Percentiles rank a stretch among this genome's conserved stretches.
phyloP scores from a whole-genome alignment of 768 basidiomycete genomes.

The Tylopilus sp. region DNA sequence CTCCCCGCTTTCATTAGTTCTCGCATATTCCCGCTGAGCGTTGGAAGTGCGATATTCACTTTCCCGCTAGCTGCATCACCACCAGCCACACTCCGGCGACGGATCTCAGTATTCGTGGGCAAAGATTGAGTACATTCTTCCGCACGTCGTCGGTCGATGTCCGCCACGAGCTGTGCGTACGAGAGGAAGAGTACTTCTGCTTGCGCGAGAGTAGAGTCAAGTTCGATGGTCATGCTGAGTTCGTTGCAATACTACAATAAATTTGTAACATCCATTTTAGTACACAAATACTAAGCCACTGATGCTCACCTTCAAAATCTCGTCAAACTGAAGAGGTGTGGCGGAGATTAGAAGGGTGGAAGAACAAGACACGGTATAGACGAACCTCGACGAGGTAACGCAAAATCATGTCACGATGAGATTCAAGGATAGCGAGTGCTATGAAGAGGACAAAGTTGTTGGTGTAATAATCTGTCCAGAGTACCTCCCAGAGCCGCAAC shows the following conservation, averaged over 20 bases:
- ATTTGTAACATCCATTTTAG: too few species aligned
- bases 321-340: slow-evolving; percentile 64
- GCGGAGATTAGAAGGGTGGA: neutral
- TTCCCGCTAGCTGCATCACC: slow-evolving; percentile 6
- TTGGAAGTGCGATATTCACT: slow-evolving; percentile 40
- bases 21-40: slow-evolving; percentile 60
- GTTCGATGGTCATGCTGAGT: slow-evolving; percentile 93
- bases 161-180: slow-evolving; percentile 83
- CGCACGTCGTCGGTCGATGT: slow-evolving; percentile 77
- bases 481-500: slow-evolving; percentile 86
- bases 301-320: slow-evolving; percentile 27
- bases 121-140: slow-evolving; percentile 40
- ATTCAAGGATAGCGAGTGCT: slow-evolving; percentile 90
- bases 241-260: slow-evolving; percentile 76
- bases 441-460: slow-evolving; percentile 88
- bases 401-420: slow-evolving; percentile 91
- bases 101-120: slow-evolving; percentile 31
- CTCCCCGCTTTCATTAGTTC: slow-evolving; percentile 52
- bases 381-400: slow-evolving; percentile 91
- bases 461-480: slow-evolving; percentile 92
- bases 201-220: slow-evolving; percentile 93
- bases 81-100: slow-evolving; percentile 24
- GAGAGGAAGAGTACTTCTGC: slow-evolving; percentile 96
- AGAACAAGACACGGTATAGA: slow-evolving; percentile 3
- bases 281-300: too few species aligned